Evolutionary conservation across 2,329 filamentous ascomycete species (phyloP).

Genomic region (Penicillium sp.): DNA sequence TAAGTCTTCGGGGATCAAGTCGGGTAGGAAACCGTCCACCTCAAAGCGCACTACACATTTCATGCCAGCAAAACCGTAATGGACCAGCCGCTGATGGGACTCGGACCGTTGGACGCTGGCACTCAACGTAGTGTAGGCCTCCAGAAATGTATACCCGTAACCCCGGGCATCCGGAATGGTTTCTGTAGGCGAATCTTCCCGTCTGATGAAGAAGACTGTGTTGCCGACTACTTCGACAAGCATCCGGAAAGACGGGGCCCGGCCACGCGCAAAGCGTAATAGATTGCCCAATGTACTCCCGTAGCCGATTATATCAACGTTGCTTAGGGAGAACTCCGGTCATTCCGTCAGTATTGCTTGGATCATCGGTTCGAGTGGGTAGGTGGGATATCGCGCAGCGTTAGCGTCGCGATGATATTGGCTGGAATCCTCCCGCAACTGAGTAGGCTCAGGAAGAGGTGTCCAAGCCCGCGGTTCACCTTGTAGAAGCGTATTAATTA

Average conservation of each 20-base stretch:
- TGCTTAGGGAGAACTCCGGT: slow-evolving; percentile 35
- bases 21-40: too few relatives aligned
- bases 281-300: slow-evolving; percentile 64
- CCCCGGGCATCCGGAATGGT: too few relatives aligned
- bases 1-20: too few relatives aligned
- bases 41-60: too few relatives aligned
- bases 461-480: slow-evolving; percentile 57
- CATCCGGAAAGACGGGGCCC: slow-evolving; percentile 15
- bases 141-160: too few relatives aligned
- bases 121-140: too few relatives aligned
- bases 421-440: slow-evolving; percentile 49
- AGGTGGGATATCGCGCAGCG: slow-evolving; percentile 35
- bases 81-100: too few relatives aligned
- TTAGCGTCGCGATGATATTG: slow-evolving; percentile 50
- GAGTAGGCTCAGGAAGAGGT: slow-evolving; percentile 37
- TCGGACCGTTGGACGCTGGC: too few relatives aligned
- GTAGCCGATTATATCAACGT: slow-evolving; percentile 62
- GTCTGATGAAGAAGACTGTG: too few relatives aligned
- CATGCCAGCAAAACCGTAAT: too few relatives aligned
- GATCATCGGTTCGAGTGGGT: slow-evolving; percentile 51
- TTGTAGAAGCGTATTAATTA: slow-evolving; percentile 26
- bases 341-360: slow-evolving; percentile 45
- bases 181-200: too few relatives aligned
- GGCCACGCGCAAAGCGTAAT: slow-evolving; percentile 55
- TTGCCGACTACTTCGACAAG: too few relatives aligned